Conservation (phyloP, 106 monocot genomes). For the Dendrobium huoshanense region DNA sequence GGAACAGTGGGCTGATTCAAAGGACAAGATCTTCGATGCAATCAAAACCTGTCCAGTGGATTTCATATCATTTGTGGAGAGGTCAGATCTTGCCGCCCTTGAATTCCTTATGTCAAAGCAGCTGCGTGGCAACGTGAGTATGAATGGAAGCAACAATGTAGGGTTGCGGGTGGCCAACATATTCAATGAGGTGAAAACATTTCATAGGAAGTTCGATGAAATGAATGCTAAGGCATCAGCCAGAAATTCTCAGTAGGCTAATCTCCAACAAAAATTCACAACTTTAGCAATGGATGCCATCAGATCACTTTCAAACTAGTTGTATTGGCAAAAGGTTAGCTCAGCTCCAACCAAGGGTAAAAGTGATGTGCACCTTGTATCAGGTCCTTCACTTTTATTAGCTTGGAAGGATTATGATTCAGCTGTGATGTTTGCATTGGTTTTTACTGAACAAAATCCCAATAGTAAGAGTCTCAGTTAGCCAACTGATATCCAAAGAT, state of each 20-base stretch:
- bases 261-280: conserved; percentile 33
- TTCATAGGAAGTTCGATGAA: conserved; percentile 45
- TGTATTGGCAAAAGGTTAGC: conserved; percentile 46
- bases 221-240: conserved; percentile 44
- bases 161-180: conserved; percentile 55
- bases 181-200: conserved; percentile 62
- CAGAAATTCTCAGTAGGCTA: conserved; percentile 19
- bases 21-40: conserved; percentile 65
- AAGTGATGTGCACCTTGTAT: no score
- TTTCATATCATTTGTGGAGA: conserved; percentile 86
- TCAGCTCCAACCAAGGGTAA: neutral
- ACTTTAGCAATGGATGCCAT: conserved; percentile 48
- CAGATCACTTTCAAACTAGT: conserved; percentile 64
- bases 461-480: no score
- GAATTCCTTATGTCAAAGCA: conserved; percentile 95
- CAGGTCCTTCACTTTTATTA: no score
- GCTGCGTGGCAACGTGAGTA: conserved; percentile 53
- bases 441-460: no score
- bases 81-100: conserved; percentile 64
- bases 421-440: no score
- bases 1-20: conserved; percentile 77
- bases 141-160: conserved; percentile 44
- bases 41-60: conserved; percentile 78
- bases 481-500: no score
- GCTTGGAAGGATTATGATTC: no score